phyloP scores from a whole-genome alignment of 1,284 basidiomycete species.

The Ganoderma sp. region DNA sequence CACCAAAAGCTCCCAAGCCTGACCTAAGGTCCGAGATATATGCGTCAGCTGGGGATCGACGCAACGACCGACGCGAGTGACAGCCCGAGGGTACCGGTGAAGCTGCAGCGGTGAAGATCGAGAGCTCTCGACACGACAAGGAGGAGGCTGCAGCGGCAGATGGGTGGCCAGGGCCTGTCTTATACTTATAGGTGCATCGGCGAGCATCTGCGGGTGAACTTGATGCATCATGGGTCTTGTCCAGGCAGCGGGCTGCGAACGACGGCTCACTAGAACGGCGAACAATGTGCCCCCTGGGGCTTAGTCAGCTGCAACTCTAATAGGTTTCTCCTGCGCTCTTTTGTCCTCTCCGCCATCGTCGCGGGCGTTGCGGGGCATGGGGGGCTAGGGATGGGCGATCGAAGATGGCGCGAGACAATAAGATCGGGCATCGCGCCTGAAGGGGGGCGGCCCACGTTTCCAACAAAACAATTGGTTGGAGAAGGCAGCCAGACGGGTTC shows the following conservation, averaged over 20 bases:
- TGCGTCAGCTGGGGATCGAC: background rate
- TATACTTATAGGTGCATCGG: conserved; percentile 20
- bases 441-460: conserved; percentile 33
- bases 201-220: conserved; percentile 2
- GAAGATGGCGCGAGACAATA: conserved; percentile 41
- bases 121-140: background rate
- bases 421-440: conserved; percentile 31
- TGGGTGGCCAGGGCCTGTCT: conserved; percentile 5
- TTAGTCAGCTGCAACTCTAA: conserved; percentile 39
- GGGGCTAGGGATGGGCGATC: conserved; percentile 32
- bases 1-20: background rate
- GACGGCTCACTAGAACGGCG: conserved; percentile 19
- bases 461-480: conserved; percentile 32
- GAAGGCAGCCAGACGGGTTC: conserved; percentile 5
- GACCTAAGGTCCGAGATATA: background rate
- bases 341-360: conserved; percentile 31
- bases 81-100: background rate
- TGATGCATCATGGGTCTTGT: conserved; percentile 19
- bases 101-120: conserved; percentile 5
- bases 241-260: conserved; percentile 6
- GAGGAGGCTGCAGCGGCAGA: background rate
- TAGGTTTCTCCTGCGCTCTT: conserved; percentile 30
- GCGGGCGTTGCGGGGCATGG: conserved; percentile 14
- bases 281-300: conserved; percentile 27
- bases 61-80: background rate